These are phyloP conservation scores for Penicillium thymicola DNA, from an alignment of 2,329 filamentous ascomycete species.

Conservation along the genomic window DNA sequence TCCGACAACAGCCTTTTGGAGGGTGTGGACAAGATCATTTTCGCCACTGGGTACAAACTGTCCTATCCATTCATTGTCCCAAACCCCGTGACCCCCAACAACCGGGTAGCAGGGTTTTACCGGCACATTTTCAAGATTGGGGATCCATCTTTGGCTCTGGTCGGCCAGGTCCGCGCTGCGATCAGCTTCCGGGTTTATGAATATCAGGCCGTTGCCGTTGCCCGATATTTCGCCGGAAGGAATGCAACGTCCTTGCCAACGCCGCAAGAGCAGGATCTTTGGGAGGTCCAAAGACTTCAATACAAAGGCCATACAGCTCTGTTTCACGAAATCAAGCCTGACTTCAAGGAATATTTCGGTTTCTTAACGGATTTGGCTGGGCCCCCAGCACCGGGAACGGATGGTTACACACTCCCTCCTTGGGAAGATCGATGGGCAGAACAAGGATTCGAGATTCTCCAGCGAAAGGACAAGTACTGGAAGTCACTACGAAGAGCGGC, in stretches of 20 bases:
- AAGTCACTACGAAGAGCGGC: constrained; percentile 5
- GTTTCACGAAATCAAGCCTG: constrained; percentile 27
- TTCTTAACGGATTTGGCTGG: constrained; percentile 40
- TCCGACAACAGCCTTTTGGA: constrained; percentile 17
- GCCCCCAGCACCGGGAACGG: constrained; percentile 36
- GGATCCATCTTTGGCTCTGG: constrained; percentile 29
- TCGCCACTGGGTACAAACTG: constrained; percentile 31
- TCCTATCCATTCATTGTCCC: constrained; percentile 30
- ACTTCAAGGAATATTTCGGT: constrained; percentile 43
- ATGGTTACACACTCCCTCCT: constrained; percentile 34
- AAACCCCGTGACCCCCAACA: constrained; percentile 23
- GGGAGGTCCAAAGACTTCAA: constrained; percentile 25
- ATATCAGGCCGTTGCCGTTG: constrained; percentile 31
- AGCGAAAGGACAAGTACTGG: constrained; percentile 22
- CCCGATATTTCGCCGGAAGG: constrained; percentile 27
- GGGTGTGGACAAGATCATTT: constrained; percentile 29
- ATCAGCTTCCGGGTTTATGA: constrained; percentile 33
- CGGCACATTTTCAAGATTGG: constrained; percentile 31
- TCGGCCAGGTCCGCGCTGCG: constrained; percentile 28
- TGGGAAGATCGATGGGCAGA: constrained; percentile 40
- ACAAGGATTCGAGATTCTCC: constrained; percentile 18
- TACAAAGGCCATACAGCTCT: constrained; percentile 18
- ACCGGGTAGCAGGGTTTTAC: constrained; percentile 28
- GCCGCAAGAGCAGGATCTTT: constrained; percentile 22
- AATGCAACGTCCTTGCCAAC: constrained; percentile 21